phyloP scores from a whole-genome alignment of 805 yeast genomes.

The Teunomyces atbi region DNA sequence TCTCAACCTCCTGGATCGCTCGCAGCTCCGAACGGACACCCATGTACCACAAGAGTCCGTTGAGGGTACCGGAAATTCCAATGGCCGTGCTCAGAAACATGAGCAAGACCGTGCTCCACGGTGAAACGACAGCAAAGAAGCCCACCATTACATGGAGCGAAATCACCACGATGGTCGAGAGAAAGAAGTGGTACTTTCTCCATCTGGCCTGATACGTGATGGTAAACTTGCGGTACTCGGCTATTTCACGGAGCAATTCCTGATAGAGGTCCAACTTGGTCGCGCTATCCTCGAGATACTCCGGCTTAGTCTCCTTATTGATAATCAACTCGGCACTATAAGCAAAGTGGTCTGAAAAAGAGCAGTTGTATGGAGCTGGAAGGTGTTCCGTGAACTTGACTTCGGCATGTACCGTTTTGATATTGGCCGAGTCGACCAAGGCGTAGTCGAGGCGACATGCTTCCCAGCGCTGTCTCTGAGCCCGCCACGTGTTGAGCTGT shows the following conservation, averaged over 20 bases:
- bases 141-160: constrained; percentile 55
- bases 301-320: constrained; percentile 7
- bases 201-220: constrained; percentile 61
- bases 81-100: constrained; percentile 54
- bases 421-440: constrained; percentile 56
- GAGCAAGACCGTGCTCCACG: constrained; percentile 44
- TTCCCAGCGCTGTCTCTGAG: constrained; percentile 49
- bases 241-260: constrained; percentile 27
- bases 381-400: constrained; percentile 74
- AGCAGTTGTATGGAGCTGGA: constrained; percentile 52
- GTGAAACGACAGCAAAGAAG: constrained; percentile 63
- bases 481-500: constrained; percentile 82
- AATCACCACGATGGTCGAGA: constrained; percentile 44
- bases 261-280: constrained; percentile 37
- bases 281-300: constrained; percentile 9
- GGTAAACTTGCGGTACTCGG: constrained; percentile 47
- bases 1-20: constrained; percentile 70
- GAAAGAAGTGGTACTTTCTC: constrained; percentile 63
- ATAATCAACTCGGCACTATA: constrained; percentile 41
- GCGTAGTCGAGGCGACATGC: constrained; percentile 93
- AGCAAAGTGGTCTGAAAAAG: constrained; percentile 93
- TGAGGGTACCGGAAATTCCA: constrained; percentile 63
- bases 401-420: constrained; percentile 57
- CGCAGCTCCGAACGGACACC: constrained; percentile 82
- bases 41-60: constrained; percentile 74